These are phyloP conservation scores for Diaporthe citrichinensis DNA, from an alignment of 2,329 filamentous ascomycete species.

Conservation along the genomic window DNA sequence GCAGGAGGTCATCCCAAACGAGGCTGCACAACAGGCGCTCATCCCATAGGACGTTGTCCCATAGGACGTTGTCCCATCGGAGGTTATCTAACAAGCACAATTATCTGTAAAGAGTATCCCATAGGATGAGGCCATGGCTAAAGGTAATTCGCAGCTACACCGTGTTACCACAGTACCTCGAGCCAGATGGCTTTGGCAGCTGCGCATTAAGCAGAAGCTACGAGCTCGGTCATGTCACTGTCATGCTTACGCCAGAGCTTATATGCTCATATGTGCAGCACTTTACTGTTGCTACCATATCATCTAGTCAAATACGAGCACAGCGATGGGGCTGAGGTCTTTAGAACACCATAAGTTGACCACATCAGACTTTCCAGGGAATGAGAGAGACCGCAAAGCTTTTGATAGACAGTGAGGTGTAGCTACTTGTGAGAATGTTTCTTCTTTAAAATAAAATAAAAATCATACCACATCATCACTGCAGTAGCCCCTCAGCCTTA, in stretches of 20 bases:
- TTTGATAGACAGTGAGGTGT: accelerated
- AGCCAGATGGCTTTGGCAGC: neutral
- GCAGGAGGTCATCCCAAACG: neutral
- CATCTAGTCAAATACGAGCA: neutral
- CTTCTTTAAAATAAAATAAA: no score
- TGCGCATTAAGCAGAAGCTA: neutral
- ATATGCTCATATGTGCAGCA: neutral
- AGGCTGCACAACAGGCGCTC: neutral
- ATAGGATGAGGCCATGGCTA: neutral
- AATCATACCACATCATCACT: neutral
- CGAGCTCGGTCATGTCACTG: neutral
- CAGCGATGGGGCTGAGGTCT: no score
- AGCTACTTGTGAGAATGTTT: neutral
- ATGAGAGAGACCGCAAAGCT: neutral
- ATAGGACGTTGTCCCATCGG: neutral
- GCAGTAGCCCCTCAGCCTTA: slow-evolving; percentile 18
- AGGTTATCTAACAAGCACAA: neutral
- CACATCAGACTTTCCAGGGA: neutral
- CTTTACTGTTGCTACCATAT: neutral
- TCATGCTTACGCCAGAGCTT: neutral
- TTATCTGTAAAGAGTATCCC: neutral
- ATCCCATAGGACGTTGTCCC: neutral
- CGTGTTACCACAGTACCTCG: neutral
- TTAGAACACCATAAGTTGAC: neutral
- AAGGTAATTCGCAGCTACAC: neutral